Evolutionary conservation across 257 asterid species (phyloP), one percentile per base, ranked within the genome.

Genomic region (Solanum microdontum): DNA sequence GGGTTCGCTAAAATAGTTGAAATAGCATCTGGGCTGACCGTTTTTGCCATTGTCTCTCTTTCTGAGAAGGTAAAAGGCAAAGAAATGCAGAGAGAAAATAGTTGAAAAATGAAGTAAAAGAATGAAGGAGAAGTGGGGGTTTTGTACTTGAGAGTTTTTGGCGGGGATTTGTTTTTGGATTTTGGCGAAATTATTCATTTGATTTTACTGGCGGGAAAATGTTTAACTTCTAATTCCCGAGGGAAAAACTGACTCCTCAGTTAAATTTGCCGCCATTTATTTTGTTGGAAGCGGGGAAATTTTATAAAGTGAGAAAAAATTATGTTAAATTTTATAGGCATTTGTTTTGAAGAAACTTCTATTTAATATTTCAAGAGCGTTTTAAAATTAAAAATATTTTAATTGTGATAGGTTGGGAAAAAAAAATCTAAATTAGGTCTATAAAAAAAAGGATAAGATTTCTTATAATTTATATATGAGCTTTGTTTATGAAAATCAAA

Each of bases 1-100:
- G 99, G 98, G 91, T 94, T 97, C 0, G 97, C 94, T 51, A 94
- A 87, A 24, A 97, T 91, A 73, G 90, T 76, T 0, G 97, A 93
- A 15, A 97, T 80, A 30, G 98, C 97, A 92, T 94, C 94, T 80
- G 95, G 95, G 91, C 84, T 94, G 84, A 93, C 93, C 64, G 75
- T 7, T 79, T 88, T 90, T 72, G 91, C 91, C 98, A 95, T 94
- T 82, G 87, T 69, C 83, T 7, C 39, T 45, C 5, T 45, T 0
- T 45, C 64, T 17, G 11, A 58, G 66, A 58, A 21, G 1, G 40
- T 26, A 19, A 15, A 86, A 69, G 30, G 14, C 8, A 2, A 43
- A n/a, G 19, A 58, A 70, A 55, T 24, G 72, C 23, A 43, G 34
- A 28, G 55, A 39, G 58, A 85, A 26, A 74, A 19, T 1, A 11